Evolutionary conservation across 495 filamentous ascomycete genomes (phyloP), one percentile per base, ranked within the genome.

Genomic region (Achaetomiella virescens): DNA sequence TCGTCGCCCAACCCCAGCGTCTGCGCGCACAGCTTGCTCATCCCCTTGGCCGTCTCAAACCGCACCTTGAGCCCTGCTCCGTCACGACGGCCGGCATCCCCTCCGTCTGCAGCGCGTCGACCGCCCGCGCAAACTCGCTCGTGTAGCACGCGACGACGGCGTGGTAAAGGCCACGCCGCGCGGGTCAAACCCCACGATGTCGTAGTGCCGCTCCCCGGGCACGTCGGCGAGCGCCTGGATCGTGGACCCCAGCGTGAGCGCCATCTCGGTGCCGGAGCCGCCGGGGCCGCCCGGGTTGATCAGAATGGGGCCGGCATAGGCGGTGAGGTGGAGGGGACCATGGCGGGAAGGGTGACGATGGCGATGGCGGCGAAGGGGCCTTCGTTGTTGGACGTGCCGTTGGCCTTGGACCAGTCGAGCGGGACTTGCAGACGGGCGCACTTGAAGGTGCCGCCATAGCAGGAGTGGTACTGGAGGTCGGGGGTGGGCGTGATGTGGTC

Each of bases 361-460:
- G 68, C 66, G 55, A 74, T 61, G 53, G 69, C 66, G 10, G 62
- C 46, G 57, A 12, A 14, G 18, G 41, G 20, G 43, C 20, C 10
- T 43, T 8, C 14, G 45, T 14, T 31, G 37, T 27, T 49, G 18
- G 36, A 38, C 1, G 46, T 36, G 36, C 62, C 51, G n/a, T 51
- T 57, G 17, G 67, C 55, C 42, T 68, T 55, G 17, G 58, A 59
- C 61, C 71, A 78, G 63, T 77, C 73, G 35, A 78, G 67, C 0
- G 75, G 71, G 8, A 77, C 72, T n/a, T 64, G 54, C n/a, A 79
- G 70, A 43, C 75, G 68, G 11, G 76, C 76, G 57, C 76, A 79
- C 21, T 63, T 52, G 52, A 61, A 68, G 18, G 47, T 25, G 31
- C 54, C 58, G 64, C 66, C 58, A 64, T 69, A 73, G 57, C 75